Evolutionary conservation across 2,329 filamentous ascomycete genomes (phyloP).

Genomic region (Pleomassaria siparia): DNA sequence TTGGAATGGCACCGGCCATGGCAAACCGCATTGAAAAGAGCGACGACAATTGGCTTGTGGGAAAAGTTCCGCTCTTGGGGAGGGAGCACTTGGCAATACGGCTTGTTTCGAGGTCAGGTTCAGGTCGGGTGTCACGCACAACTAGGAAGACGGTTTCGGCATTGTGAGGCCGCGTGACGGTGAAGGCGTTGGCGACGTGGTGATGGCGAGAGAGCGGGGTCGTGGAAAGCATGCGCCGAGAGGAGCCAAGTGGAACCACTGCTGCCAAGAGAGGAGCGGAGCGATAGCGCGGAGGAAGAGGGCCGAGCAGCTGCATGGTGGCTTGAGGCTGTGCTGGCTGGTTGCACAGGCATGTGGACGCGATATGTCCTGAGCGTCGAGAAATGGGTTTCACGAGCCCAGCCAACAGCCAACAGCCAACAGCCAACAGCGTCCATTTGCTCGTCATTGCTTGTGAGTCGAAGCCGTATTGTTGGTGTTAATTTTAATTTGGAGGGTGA

Average conservation of each 20-base stretch:
- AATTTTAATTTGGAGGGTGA: background rate
- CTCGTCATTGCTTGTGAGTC: background rate
- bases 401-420: no score
- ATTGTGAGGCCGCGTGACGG: constrained; percentile 15
- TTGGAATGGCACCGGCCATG: background rate
- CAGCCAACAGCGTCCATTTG: background rate
- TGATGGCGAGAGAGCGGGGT: constrained; percentile 20
- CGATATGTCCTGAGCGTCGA: constrained; percentile 8
- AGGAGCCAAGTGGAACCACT: constrained; percentile 1
- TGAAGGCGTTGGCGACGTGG: constrained; percentile 6
- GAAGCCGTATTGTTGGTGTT: background rate
- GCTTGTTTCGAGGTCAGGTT: constrained; percentile 1
- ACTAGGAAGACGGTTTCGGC: constrained; percentile 7
- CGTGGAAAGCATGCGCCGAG: constrained; percentile 17
- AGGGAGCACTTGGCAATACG: constrained; percentile 8
- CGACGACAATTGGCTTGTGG: constrained; percentile 1
- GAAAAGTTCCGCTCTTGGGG: constrained; percentile 2
- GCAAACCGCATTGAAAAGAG: background rate
- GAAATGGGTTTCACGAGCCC: constrained; percentile 16
- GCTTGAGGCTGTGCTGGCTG: constrained; percentile 36
- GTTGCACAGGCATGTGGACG: constrained; percentile 10
- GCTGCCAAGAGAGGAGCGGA: constrained; percentile 16
- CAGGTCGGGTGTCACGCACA: background rate
- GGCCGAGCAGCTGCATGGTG: constrained; percentile 26
- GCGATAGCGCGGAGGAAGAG: constrained; percentile 15